A percentile compares a stretch with the other conserved stretches of the same genome.
Conservation (phyloP, 1,139 yeast species). For the Candida freyschussii region DNA sequence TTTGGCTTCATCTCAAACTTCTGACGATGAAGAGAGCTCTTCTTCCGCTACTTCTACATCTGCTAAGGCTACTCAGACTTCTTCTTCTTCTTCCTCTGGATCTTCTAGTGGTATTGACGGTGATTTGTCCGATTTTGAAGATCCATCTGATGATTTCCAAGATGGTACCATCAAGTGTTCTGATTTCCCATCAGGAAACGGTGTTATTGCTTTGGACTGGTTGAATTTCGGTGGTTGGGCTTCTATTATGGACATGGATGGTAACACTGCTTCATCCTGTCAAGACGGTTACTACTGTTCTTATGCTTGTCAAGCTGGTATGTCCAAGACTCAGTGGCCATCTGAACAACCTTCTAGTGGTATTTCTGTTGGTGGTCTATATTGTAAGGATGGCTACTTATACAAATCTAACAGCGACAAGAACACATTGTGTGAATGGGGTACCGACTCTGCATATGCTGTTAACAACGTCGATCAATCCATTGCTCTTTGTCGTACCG, state of each 20-base stretch:
- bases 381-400: slow-evolving; percentile 63
- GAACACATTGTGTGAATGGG: slow-evolving; percentile 80
- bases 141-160: slow-evolving; percentile 56
- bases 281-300: slow-evolving; percentile 90
- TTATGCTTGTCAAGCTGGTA: slow-evolving; percentile 85
- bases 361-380: slow-evolving; percentile 75
- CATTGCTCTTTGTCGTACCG: slow-evolving; percentile 93
- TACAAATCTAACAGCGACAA: slow-evolving; percentile 57
- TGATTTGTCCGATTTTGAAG: slow-evolving; percentile 48
- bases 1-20: slow-evolving; percentile 22
- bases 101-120: slow-evolving; percentile 40
- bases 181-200: slow-evolving; percentile 83
- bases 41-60: slow-evolving; percentile 9
- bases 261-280: slow-evolving; percentile 63
- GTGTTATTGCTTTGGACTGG: slow-evolving; percentile 83
- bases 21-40: slow-evolving; percentile 20
- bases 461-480: slow-evolving; percentile 56
- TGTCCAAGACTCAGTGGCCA: slow-evolving; percentile 91
- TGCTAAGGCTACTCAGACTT: slow-evolving; percentile 25
- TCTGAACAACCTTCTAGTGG: slow-evolving; percentile 65
- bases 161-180: slow-evolving; percentile 80
- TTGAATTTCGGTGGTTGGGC: slow-evolving; percentile 90
- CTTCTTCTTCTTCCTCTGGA: slow-evolving; percentile 34
- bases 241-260: slow-evolving; percentile 56
- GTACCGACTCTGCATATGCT: slow-evolving; percentile 62